Conservation (phyloP, 345 rosid genomes). For the Brassica napus region DNA sequence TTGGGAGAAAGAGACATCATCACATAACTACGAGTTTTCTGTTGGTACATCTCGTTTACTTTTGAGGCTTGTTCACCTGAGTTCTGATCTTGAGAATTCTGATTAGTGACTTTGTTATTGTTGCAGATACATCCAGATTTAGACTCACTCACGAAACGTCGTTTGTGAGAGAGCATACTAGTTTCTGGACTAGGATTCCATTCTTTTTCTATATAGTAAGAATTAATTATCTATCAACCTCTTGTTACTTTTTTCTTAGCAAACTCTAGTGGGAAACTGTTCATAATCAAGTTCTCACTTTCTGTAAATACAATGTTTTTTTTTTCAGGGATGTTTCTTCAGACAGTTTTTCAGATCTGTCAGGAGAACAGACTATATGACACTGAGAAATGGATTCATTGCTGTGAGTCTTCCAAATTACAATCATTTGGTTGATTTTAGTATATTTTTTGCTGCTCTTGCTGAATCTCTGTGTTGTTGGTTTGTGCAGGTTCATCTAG, state of each 20-base stretch:
- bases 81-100: conserved; percentile 21
- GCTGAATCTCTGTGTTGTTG: conserved; percentile 20
- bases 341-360: conserved; percentile 93
- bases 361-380: conserved; percentile 75
- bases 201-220: conserved; percentile 81
- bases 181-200: conserved; percentile 92
- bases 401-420: conserved; percentile 50
- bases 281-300: conserved; percentile 4
- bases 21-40: conserved; percentile 78
- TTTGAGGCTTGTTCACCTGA: conserved; percentile 16
- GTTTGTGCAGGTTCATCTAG: conserved; percentile 72
- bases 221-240: not conserved
- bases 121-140: conserved; percentile 87
- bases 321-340: conserved; percentile 81
- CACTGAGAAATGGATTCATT: conserved; percentile 87
- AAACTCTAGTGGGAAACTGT: not conserved
- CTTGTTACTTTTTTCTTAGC: conserved; percentile 13
- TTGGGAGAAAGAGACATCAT: conserved; percentile 81
- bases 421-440: not conserved
- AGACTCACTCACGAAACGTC: conserved; percentile 93
- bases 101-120: conserved; percentile 2
- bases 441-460: not conserved
- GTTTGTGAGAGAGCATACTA: conserved; percentile 77
- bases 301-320: conserved; percentile 11
- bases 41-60: conserved; percentile 49